Evolutionary conservation across 257 asterid genomes (phyloP).

Genomic region (Solanum chilense): DNA sequence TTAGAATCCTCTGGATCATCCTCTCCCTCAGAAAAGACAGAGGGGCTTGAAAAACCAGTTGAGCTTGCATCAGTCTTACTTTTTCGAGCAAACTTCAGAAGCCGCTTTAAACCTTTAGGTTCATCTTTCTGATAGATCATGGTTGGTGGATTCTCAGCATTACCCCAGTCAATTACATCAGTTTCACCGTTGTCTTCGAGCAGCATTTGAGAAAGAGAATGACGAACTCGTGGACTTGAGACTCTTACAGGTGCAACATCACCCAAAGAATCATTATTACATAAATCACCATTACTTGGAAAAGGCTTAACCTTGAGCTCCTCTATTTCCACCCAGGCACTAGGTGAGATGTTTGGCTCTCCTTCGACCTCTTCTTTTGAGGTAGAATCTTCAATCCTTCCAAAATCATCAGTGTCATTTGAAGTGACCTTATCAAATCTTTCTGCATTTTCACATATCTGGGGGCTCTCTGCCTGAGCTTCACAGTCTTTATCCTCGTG

Average conservation of each 20-base stretch:
- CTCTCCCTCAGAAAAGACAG: slow-evolving; percentile 90
- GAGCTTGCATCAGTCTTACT: slow-evolving; percentile 64
- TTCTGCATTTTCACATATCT: slow-evolving; percentile 30
- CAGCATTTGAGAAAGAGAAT: slow-evolving; percentile 95
- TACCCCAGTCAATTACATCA: slow-evolving; percentile 78
- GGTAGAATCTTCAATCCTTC: slow-evolving; percentile 4
- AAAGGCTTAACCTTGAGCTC: slow-evolving; percentile 46
- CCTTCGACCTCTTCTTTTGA: slow-evolving; percentile 33
- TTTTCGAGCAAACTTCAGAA: slow-evolving; percentile 89
- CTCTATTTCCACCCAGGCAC: slow-evolving; percentile 90
- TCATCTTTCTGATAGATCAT: slow-evolving; percentile 67
- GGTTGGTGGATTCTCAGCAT: slow-evolving; percentile 86
- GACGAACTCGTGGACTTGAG: slow-evolving; percentile 81
- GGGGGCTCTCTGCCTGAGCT: slow-evolving; percentile 18
- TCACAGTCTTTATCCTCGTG: slow-evolving; percentile 12
- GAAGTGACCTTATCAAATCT: slow-evolving; percentile 20
- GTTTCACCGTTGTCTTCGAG: slow-evolving; percentile 75
- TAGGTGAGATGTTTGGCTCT: slow-evolving; percentile 61
- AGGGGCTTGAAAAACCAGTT: slow-evolving; percentile 69
- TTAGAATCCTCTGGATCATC: slow-evolving; percentile 78
- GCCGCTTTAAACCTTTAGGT: slow-evolving; percentile 94
- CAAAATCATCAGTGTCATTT: not conserved
- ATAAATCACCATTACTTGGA: slow-evolving; percentile 13
- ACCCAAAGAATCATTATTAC: slow-evolving; percentile 21
- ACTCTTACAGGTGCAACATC: slow-evolving; percentile 31